Evolutionary conservation across 2,329 filamentous ascomycete species (phyloP).

Genomic region (Colletotrichum lupini): DNA sequence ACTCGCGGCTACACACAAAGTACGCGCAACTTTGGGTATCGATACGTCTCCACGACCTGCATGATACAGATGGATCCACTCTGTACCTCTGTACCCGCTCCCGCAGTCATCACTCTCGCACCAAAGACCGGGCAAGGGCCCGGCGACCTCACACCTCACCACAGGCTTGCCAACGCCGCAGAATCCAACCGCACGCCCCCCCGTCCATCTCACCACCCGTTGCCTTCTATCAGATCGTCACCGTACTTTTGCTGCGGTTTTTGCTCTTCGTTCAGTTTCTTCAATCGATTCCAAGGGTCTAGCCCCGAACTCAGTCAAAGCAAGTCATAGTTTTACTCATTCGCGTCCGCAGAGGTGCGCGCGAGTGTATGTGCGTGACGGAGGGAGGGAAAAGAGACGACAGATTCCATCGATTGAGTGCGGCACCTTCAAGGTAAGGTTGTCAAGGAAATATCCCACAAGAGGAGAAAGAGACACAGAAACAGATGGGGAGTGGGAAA

Average conservation of each 20-base stretch:
- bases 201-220: constrained; percentile 29
- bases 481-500: neutral
- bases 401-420: neutral
- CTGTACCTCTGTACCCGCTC: constrained; percentile 32
- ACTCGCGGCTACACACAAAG: neutral
- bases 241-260: constrained; percentile 6
- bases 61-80: constrained; percentile 30
- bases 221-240: constrained; percentile 32
- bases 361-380: neutral
- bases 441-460: constrained; percentile 1
- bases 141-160: constrained; percentile 34
- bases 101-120: constrained; percentile 34
- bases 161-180: constrained; percentile 33
- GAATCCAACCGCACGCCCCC: constrained; percentile 34
- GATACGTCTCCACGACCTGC: constrained; percentile 29
- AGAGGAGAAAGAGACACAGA: neutral
- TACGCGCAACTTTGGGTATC: neutral
- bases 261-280: neutral
- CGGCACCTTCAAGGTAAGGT: neutral
- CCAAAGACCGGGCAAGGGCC: constrained; percentile 20
- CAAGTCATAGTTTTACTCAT: neutral
- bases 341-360: neutral
- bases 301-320: constrained; percentile 7
- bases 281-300: neutral
- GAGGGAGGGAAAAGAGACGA: neutral